Conservation (phyloP, 306 rosid genomes). For the Fagus crenata region DNA sequence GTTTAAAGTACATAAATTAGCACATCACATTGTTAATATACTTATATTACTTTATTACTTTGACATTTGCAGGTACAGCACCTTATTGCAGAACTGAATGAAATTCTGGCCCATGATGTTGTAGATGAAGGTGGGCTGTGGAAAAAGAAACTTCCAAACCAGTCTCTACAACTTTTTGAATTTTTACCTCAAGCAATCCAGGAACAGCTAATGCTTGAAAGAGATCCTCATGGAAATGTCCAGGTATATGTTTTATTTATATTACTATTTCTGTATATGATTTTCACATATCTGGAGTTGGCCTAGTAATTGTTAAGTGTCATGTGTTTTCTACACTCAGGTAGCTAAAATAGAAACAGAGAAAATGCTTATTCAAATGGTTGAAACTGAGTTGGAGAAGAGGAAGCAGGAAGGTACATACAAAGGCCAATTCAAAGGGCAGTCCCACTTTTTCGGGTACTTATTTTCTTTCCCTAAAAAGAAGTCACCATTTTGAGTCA, state of each 20-base stretch:
- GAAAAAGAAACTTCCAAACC: slow-evolving; percentile 85
- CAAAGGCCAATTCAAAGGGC: slow-evolving; percentile 64
- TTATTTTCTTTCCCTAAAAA: slow-evolving; percentile 16
- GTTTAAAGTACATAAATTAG: neutral
- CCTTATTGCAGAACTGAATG: slow-evolving; percentile 92
- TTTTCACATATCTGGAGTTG: slow-evolving; percentile 9
- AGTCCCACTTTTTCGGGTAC: slow-evolving; percentile 99
- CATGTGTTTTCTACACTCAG: slow-evolving; percentile 37
- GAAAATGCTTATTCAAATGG: slow-evolving; percentile 99
- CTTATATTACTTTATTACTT: slow-evolving; percentile 21
- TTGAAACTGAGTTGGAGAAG: slow-evolving; percentile 86
- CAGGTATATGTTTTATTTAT: slow-evolving; percentile 57
- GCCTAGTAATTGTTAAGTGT: slow-evolving; percentile 12
- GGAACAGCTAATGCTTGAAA: slow-evolving; percentile 98
- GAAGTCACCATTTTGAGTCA: slow-evolving; percentile 1
- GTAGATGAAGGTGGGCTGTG: slow-evolving; percentile 88
- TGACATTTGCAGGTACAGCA: slow-evolving; percentile 76
- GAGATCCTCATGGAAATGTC: slow-evolving; percentile 99
- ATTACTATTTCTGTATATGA: slow-evolving; percentile 21
- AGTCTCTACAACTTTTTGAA: slow-evolving; percentile 82
- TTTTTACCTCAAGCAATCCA: slow-evolving; percentile 93
- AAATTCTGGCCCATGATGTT: slow-evolving; percentile 74
- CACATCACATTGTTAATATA: slow-evolving; percentile 2
- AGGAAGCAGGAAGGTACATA: slow-evolving; percentile 76
- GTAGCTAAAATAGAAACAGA: slow-evolving; percentile 99